A percentile compares a stretch with the other conserved stretches of the same genome.
These are phyloP conservation scores for Phytophthora citricola DNA, from an alignment of 352 stramenopile genomes.

Conservation along the genomic window DNA sequence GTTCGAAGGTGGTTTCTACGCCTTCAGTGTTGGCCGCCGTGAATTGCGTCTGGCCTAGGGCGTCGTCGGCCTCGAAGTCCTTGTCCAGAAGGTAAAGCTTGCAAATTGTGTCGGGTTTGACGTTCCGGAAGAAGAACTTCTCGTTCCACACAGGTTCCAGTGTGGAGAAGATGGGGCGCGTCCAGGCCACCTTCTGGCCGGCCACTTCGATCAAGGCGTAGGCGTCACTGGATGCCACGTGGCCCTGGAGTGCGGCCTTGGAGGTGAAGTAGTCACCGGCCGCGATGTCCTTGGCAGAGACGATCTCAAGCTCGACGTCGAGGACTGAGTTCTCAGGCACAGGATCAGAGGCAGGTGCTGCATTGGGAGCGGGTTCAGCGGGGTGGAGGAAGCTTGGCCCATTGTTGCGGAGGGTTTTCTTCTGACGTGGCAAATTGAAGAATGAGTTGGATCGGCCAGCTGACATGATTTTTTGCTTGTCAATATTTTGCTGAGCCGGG, in stretches of 20 bases:
- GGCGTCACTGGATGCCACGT: constrained; percentile 42
- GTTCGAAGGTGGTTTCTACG: constrained; percentile 34
- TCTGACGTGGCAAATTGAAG: constrained; percentile 6
- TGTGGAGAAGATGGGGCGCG: constrained; percentile 37
- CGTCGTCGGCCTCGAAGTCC: constrained; percentile 37
- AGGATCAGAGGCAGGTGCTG: constrained; percentile 3
- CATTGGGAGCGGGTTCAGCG: constrained; percentile 9
- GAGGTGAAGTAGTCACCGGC: constrained; percentile 35
- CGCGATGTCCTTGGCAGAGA: constrained; percentile 41
- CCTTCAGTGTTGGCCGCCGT: constrained; percentile 33
- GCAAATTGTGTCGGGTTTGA: constrained; percentile 33
- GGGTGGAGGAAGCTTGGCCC: constrained; percentile 29
- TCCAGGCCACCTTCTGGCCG: constrained; percentile 41
- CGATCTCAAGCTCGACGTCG: constrained; percentile 43
- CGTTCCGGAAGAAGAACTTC: constrained; percentile 47
- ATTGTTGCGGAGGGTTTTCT: constrained; percentile 4
- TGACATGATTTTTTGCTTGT: background rate
- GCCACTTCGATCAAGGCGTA: constrained; percentile 45
- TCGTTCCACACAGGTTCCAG: constrained; percentile 43
- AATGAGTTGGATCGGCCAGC: constrained; percentile 13
- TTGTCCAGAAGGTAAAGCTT: constrained; percentile 44
- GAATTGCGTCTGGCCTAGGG: constrained; percentile 43
- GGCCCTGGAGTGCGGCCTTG: constrained; percentile 25
- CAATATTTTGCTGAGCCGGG: constrained; percentile 1
- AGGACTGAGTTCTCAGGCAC: constrained; percentile 23